Evolutionary conservation across 108 stramenopile genomes (phyloP), one percentile per base, ranked within the genome.

Genomic region (Nitzschia palea): DNA sequence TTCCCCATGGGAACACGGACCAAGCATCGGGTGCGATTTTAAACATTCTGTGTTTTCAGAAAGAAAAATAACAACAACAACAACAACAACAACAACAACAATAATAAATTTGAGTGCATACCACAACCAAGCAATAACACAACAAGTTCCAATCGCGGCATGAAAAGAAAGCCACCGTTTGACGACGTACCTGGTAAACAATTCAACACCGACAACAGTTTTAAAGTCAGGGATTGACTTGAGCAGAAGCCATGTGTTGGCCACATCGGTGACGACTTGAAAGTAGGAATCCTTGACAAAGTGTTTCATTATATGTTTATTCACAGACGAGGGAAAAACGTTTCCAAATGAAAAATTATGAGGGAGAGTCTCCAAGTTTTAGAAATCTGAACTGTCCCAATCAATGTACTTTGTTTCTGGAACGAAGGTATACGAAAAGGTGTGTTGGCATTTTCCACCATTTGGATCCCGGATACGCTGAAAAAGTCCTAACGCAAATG

Each of bases 1-100:
- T 22, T 22, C 40, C 60, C 1, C 20, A 61, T 22, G 37, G 36
- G 54, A 68, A 68, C 26, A 34, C 29, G 1, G 25, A 9, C 31
- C 42, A 55, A 5, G 56, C 67, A 34, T 42, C 67, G 3, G 54
- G 67, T 3, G 67, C 54, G 44, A 68, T 40, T 56, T 68, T 30
- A 30, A 68, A 68, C 40, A 68, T 68, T 42, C 67, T 55, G 28
- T 14, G 10, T 30, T n/a, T n/a, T n/a, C n/a, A n/a, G n/a, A n/a
- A n/a, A n/a, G 30, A 57, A 57, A 32, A 33, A 33, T 31, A 10
- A 26, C n/a, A 29, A 40, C 8, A n/a, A n/a, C n/a, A n/a, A n/a
- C n/a, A n/a, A n/a, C n/a, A n/a, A n/a, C n/a, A n/a, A n/a, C n/a
- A n/a, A n/a, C n/a, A n/a, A n/a, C n/a, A n/a, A n/a, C n/a, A n/a